phyloP scores from a whole-genome alignment of 805 yeast species.

The Candida palmyrensis region DNA sequence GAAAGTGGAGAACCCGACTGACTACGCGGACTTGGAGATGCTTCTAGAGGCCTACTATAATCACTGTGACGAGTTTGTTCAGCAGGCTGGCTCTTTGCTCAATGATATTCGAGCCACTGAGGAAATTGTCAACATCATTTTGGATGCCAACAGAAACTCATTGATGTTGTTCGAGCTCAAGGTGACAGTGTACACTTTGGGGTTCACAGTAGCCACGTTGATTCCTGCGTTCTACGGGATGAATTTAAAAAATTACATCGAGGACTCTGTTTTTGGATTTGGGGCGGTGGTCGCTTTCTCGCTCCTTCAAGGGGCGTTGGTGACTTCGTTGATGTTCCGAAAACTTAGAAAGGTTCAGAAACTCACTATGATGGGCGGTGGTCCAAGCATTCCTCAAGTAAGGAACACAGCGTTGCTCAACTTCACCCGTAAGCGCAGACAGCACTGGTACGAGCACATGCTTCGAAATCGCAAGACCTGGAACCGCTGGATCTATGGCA shows the following conservation, averaged over 20 bases:
- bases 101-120: constrained; percentile 87
- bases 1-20: constrained; percentile 9
- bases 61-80: constrained; percentile 91
- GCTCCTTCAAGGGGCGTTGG: constrained; percentile 45
- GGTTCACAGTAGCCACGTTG: constrained; percentile 79
- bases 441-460: background rate
- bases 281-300: constrained; percentile 51
- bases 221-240: constrained; percentile 88
- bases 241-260: constrained; percentile 76
- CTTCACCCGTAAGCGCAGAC: constrained; percentile 1
- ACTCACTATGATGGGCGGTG: constrained; percentile 50
- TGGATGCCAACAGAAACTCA: constrained; percentile 88
- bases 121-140: constrained; percentile 84
- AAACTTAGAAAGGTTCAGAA: constrained; percentile 59
- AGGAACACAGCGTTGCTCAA: no score
- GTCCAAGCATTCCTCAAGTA: no score
- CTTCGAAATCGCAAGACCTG: constrained; percentile 4
- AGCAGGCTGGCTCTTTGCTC: constrained; percentile 77
- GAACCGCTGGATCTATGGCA: constrained; percentile 22
- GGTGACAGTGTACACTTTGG: constrained; percentile 77
- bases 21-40: constrained; percentile 76
- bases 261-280: constrained; percentile 63
- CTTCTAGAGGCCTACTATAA: constrained; percentile 82
- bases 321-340: constrained; percentile 53
- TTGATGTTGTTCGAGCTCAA: constrained; percentile 82